Conservation (phyloP, 2,329 filamentous ascomycete species). For the Colletotrichum sp. region DNA sequence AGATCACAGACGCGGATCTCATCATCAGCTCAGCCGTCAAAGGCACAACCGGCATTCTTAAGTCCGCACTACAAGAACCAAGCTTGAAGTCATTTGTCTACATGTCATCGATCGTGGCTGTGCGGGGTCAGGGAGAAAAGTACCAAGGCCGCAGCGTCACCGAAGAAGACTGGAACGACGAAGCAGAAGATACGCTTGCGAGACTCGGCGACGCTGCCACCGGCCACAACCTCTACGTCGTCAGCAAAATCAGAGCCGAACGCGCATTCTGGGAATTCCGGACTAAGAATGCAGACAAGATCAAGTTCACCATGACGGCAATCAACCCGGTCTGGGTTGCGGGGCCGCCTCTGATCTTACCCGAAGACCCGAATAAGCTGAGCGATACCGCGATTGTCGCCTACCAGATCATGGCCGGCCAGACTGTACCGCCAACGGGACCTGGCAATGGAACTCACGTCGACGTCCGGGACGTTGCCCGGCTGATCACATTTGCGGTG, state of each 20-base stretch:
- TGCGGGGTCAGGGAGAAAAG: not conserved
- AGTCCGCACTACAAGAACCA: conserved; percentile 41
- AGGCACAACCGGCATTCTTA: conserved; percentile 40
- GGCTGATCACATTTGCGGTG: conserved; percentile 6
- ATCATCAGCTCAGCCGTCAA: conserved; percentile 44
- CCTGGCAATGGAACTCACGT: conserved; percentile 10
- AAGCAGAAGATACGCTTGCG: conserved; percentile 31
- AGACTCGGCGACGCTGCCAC: conserved; percentile 18
- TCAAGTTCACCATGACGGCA: conserved; percentile 25
- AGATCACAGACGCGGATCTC: conserved; percentile 41
- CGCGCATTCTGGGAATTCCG: conserved; percentile 32
- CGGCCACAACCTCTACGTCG: conserved; percentile 27
- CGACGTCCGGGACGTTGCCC: conserved; percentile 18
- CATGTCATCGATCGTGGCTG: conserved; percentile 28
- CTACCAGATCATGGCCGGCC: conserved; percentile 19
- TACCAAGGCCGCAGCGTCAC: conserved; percentile 18
- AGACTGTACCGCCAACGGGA: not conserved
- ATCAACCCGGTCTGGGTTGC: conserved; percentile 15
- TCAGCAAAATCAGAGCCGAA: conserved; percentile 35
- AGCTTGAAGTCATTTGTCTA: conserved; percentile 38
- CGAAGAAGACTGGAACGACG: conserved; percentile 34
- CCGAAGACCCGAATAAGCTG: conserved; percentile 6
- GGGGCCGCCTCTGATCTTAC: conserved; percentile 16
- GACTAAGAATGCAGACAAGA: conserved; percentile 27
- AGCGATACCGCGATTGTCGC: conserved; percentile 23